Evolutionary conservation across 164 flowering plant species (phyloP).

Genomic region (Annona squamosa): DNA sequence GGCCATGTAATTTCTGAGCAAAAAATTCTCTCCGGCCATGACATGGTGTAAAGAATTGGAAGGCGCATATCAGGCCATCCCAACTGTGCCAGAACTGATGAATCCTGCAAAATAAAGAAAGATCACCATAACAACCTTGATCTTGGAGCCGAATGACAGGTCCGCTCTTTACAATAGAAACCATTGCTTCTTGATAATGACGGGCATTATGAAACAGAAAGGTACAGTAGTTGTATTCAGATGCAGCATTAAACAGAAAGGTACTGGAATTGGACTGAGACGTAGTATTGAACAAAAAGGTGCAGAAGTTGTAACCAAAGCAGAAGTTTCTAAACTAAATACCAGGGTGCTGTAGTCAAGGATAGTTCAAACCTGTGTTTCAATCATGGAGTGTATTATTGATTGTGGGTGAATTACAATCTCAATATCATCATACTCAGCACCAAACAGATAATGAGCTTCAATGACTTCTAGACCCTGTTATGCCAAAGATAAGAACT

Average conservation of each 20-base stretch:
- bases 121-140: neutral
- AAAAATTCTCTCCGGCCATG: slow-evolving; percentile 91
- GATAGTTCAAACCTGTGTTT: slow-evolving; percentile 66
- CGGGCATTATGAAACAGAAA: neutral
- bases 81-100: slow-evolving; percentile 85
- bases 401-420: slow-evolving; percentile 97
- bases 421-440: slow-evolving; percentile 87
- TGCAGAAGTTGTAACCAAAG: neutral
- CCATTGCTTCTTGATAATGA: neutral
- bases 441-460: slow-evolving; percentile 94
- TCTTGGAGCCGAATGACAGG: neutral
- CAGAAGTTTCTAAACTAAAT: neutral
- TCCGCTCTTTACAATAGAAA: neutral
- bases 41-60: slow-evolving; percentile 90
- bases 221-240: neutral
- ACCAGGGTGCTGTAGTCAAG: slow-evolving; percentile 1
- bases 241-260: neutral
- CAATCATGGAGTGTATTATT: slow-evolving; percentile 94
- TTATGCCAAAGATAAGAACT: slow-evolving; percentile 13
- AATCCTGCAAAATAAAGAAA: slow-evolving; percentile 52
- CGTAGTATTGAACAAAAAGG: neutral
- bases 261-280: neutral
- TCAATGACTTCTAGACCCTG: slow-evolving; percentile 99
- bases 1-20: slow-evolving; percentile 98
- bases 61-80: slow-evolving; percentile 99